Percentiles rank a stretch among this genome's conserved stretches.
These are phyloP conservation scores for Elaphomyces granulatus DNA, from an alignment of 495 filamentous ascomycete genomes.

Conservation along the genomic window DNA sequence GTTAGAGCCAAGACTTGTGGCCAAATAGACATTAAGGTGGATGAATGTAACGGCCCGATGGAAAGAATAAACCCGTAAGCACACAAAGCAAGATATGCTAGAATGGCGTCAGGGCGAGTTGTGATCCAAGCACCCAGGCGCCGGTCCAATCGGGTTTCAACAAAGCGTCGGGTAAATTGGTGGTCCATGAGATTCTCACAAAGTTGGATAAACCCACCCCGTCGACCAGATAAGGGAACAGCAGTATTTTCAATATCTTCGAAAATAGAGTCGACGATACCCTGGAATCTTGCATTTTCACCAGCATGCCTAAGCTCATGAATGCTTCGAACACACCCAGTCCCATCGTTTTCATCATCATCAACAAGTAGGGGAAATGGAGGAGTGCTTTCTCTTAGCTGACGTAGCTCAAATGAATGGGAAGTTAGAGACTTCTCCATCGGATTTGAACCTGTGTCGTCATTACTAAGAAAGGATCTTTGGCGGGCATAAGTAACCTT, in stretches of 20 bases:
- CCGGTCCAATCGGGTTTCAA: constrained; percentile 57
- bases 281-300: constrained; percentile 63
- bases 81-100: constrained; percentile 19
- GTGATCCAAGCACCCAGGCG: constrained; percentile 39
- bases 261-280: constrained; percentile 68
- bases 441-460: constrained; percentile 7
- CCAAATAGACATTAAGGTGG: constrained; percentile 20
- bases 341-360: constrained; percentile 39
- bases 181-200: constrained; percentile 57
- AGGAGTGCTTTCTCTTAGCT: not conserved
- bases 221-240: constrained; percentile 32
- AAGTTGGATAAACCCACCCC: constrained; percentile 50
- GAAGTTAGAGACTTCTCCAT: constrained; percentile 1
- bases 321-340: constrained; percentile 57
- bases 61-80: constrained; percentile 17
- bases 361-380: constrained; percentile 11
- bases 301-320: constrained; percentile 85
- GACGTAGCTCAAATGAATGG: not conserved
- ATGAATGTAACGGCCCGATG: constrained; percentile 15
- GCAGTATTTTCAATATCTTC: constrained; percentile 59
- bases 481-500: constrained; percentile 49
- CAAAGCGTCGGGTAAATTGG: constrained; percentile 51
- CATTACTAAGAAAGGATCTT: constrained; percentile 43
- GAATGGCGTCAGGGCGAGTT: constrained; percentile 19
- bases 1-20: constrained; percentile 19